Conservation (phyloP, 2,329 filamentous ascomycete species). For the Aspergillus novofumigatus region DNA sequence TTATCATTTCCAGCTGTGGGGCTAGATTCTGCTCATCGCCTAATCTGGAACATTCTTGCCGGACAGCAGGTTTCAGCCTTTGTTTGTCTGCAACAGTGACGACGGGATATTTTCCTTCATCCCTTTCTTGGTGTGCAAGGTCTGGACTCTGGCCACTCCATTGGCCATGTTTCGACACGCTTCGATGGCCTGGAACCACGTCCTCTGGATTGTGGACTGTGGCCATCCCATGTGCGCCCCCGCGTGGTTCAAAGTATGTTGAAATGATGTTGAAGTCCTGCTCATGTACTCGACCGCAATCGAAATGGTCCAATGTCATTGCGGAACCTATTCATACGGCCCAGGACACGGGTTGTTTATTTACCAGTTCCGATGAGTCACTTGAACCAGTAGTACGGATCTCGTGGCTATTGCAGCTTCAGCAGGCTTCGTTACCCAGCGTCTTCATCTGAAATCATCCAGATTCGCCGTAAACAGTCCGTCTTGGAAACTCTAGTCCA, state of each 20-base stretch:
- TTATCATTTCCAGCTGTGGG: neutral
- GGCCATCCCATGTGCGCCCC: neutral
- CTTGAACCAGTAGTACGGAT: neutral
- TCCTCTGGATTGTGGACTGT: neutral
- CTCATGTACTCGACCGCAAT: neutral
- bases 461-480: no score
- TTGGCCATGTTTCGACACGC: neutral
- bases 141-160: neutral
- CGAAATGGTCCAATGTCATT: neutral
- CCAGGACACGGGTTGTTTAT: neutral
- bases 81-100: neutral
- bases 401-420: neutral
- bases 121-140: neutral
- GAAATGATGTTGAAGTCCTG: neutral
- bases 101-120: neutral
- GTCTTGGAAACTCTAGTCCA: no score
- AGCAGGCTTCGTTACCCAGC: no score
- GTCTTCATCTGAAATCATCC: no score
- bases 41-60: neutral
- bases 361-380: no score
- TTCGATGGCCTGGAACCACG: neutral
- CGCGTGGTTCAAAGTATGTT: neutral
- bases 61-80: neutral
- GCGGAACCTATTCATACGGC: neutral
- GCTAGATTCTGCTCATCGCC: neutral